Percentiles rank a stretch among this genome's conserved stretches.
These are phyloP conservation scores for Zymoseptoria brevis DNA, from an alignment of 2,329 filamentous ascomycete species.

Conservation along the genomic window DNA sequence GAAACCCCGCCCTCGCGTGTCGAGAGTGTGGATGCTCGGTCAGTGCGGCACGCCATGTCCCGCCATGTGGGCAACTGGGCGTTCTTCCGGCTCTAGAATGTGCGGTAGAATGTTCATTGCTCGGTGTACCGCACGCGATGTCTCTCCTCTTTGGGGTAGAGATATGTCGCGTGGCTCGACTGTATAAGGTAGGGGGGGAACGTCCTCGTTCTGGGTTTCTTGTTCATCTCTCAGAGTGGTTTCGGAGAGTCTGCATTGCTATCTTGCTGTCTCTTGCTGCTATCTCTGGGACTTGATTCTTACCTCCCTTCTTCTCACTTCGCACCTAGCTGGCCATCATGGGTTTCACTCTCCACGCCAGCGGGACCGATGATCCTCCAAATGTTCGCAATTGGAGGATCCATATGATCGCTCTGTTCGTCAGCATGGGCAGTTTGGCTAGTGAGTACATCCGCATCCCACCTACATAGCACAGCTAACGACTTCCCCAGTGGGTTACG, in stretches of 20 bases:
- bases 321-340: constrained; percentile 2
- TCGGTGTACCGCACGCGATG: background rate
- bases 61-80: background rate
- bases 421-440: constrained; percentile 34
- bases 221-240: background rate
- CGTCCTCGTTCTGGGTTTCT: background rate
- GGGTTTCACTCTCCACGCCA: constrained; percentile 12
- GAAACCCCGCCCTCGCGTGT: background rate
- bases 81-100: background rate
- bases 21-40: background rate
- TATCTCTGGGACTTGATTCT: background rate
- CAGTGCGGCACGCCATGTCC: background rate
- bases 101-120: background rate
- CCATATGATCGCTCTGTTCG: constrained; percentile 54
- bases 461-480: background rate
- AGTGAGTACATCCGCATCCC: constrained; percentile 16
- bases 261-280: background rate
- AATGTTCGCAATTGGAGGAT: constrained; percentile 64
- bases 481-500: constrained; percentile 16
- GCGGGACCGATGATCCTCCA: constrained; percentile 41
- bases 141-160: background rate
- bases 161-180: background rate
- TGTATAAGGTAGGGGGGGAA: background rate
- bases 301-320: background rate
- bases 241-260: background rate